Evolutionary conservation across 805 yeast species (phyloP).

Genomic region (Candida vartiovaarae): DNA sequence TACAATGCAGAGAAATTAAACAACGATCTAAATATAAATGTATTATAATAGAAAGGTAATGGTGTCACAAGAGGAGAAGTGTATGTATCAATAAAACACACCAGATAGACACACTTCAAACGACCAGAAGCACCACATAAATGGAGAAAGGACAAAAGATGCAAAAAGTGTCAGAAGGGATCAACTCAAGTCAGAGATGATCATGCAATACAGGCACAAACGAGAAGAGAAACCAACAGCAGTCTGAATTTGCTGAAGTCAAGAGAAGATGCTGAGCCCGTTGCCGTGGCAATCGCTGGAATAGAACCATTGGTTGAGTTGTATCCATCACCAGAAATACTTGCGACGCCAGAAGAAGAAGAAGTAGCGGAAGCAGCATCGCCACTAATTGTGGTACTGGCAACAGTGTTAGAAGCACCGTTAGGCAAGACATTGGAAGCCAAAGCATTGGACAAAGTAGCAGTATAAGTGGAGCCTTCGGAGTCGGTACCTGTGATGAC

Average conservation of each 20-base stretch:
- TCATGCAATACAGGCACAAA: conserved; percentile 3
- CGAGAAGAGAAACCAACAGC: not conserved
- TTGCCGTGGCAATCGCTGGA: conserved; percentile 3
- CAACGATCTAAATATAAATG: too few species aligned
- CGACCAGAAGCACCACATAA: not conserved
- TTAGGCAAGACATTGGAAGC: not conserved
- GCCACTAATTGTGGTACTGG: not conserved
- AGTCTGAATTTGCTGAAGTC: conserved; percentile 2
- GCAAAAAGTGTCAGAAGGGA: too few species aligned
- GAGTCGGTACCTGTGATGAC: not conserved
- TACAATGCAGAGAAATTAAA: too few species aligned
- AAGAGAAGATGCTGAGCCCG: conserved; percentile 7
- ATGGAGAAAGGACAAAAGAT: not conserved
- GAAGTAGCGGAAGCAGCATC: conserved; percentile 1
- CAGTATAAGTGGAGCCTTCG: conserved; percentile 1
- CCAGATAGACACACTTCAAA: too few species aligned
- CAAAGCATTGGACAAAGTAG: conserved; percentile 3
- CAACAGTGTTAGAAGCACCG: conserved; percentile 7
- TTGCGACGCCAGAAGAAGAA: not conserved
- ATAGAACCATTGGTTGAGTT: not conserved
- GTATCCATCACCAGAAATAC: too few species aligned
- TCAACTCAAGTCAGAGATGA: not conserved
- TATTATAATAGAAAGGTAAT: too few species aligned
- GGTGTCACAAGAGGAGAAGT: too few species aligned
- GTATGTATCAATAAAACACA: too few species aligned